Percentiles rank a stretch among this genome's conserved stretches.
Conservation (phyloP, 2,329 filamentous ascomycete genomes). For the Pseudopithomyces maydicus region DNA sequence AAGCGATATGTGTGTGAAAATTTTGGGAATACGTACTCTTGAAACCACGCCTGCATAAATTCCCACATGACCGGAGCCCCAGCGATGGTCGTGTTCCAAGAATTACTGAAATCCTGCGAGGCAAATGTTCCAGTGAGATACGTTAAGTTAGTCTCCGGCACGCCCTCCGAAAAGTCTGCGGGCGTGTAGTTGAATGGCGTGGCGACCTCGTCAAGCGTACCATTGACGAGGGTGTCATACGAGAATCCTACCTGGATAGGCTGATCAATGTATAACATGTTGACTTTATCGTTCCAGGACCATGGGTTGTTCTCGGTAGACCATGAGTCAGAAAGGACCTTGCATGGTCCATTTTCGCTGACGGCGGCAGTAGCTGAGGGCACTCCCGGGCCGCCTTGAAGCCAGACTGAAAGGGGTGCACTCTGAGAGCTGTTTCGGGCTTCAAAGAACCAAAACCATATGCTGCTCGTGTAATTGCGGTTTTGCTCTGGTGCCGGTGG, state of each 20-base stretch:
- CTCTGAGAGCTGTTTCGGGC: constrained; percentile 57
- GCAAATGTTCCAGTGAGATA: constrained; percentile 57
- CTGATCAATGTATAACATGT: constrained; percentile 68
- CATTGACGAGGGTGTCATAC: constrained; percentile 42
- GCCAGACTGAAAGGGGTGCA: constrained; percentile 62
- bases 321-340: constrained; percentile 56
- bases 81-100: constrained; percentile 16
- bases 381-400: constrained; percentile 62
- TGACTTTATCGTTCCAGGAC: constrained; percentile 63
- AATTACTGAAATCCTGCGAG: constrained; percentile 37
- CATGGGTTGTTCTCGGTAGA: constrained; percentile 55
- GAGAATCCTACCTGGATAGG: constrained; percentile 63
- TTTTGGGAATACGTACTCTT: constrained; percentile 1
- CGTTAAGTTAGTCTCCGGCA: constrained; percentile 56
- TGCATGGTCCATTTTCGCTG: constrained; percentile 58
- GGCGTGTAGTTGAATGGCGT: constrained; percentile 7
- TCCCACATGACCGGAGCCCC: constrained; percentile 15
- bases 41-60: constrained; percentile 19
- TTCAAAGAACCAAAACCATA: constrained; percentile 68
- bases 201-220: constrained; percentile 12
- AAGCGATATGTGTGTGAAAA: neutral
- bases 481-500: constrained; percentile 46
- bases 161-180: constrained; percentile 23
- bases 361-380: constrained; percentile 39
- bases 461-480: constrained; percentile 58